Evolutionary conservation across 306 rosid species (phyloP).

Genomic region (Prunus mira): DNA sequence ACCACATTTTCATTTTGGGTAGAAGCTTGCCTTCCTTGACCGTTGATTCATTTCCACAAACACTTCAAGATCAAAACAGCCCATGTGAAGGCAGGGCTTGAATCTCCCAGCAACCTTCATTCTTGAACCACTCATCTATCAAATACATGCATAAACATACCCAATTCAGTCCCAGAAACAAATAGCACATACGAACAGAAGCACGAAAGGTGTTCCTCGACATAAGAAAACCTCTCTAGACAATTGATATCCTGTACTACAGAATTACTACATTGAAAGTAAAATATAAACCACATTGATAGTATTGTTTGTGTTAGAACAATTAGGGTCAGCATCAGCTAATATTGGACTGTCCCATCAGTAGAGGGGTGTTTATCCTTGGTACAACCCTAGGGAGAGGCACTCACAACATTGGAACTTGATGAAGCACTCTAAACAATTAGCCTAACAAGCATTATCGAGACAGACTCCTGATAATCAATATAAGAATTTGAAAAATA

Average conservation of each 20-base stretch:
- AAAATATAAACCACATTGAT: not conserved
- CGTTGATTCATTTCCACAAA: conserved; percentile 97
- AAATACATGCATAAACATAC: conserved; percentile 19
- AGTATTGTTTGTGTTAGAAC: not conserved
- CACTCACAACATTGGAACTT: not conserved
- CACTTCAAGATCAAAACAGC: conserved; percentile 97
- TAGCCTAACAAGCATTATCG: not conserved
- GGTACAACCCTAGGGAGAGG: not conserved
- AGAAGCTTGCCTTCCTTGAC: conserved; percentile 79
- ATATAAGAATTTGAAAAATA: not conserved
- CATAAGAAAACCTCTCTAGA: not conserved
- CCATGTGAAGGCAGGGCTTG: conserved; percentile 92
- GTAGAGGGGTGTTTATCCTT: not conserved
- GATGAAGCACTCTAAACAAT: not conserved
- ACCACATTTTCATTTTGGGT: conserved; percentile 1
- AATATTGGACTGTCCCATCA: not conserved
- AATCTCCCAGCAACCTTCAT: conserved; percentile 98
- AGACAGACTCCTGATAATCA: not conserved
- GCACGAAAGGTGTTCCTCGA: not conserved
- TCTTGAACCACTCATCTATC: conserved; percentile 97
- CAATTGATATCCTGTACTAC: not conserved
- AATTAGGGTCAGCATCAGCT: not conserved
- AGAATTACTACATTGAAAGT: not conserved
- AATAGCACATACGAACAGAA: not conserved
- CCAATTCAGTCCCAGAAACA: conserved; percentile 17